Conservation (phyloP, 495 filamentous ascomycete genomes). For the Paragyromitra xinjiangensis region DNA sequence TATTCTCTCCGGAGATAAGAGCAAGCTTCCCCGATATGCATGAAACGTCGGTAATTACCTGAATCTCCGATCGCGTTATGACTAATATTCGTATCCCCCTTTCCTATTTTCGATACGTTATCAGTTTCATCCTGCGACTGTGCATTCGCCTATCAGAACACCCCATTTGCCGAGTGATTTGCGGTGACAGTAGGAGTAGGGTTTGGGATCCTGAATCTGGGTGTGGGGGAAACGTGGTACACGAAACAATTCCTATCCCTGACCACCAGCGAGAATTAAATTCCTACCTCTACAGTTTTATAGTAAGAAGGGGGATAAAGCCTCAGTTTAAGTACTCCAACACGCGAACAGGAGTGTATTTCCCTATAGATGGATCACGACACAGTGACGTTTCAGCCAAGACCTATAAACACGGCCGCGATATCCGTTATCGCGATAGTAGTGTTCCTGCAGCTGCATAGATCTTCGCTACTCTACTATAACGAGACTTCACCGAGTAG, state of each 20-base stretch:
- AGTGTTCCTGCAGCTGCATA: background rate
- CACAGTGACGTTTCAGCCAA: conserved; percentile 5
- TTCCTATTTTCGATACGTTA: conserved; percentile 8
- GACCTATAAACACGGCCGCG: background rate
- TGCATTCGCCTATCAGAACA: conserved; percentile 16
- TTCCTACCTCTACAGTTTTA: background rate
- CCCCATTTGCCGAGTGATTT: conserved; percentile 6
- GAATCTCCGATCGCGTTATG: background rate
- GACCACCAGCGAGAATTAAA: background rate
- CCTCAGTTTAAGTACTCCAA: background rate
- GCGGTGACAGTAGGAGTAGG: conserved; percentile 18
- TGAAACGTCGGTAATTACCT: background rate
- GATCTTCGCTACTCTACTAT: background rate
- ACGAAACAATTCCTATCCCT: background rate
- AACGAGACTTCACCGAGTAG: background rate
- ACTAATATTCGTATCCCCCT: background rate
- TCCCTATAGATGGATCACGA: background rate
- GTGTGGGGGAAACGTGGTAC: background rate
- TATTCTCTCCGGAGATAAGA: background rate
- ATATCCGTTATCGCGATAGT: background rate
- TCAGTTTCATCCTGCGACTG: background rate
- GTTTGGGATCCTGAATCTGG: background rate
- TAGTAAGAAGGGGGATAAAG: background rate
- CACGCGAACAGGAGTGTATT: background rate
- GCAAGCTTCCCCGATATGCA: background rate